Conservation (phyloP, 345 rosid species). For the Brassica cretica region DNA sequence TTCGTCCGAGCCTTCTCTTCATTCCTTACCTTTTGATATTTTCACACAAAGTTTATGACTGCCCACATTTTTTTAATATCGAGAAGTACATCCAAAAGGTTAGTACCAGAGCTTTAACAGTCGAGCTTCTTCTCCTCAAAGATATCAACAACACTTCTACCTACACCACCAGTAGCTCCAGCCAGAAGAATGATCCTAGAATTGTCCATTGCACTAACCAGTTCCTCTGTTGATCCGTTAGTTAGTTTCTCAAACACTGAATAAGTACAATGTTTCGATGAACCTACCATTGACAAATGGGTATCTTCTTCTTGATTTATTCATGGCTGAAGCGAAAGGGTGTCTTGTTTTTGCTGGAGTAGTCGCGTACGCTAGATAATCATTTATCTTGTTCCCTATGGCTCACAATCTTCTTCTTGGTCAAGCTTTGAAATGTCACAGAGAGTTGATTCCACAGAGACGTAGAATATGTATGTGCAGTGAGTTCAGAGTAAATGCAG, state of each 20-base stretch:
- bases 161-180: slow-evolving; percentile 97
- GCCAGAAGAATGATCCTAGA: slow-evolving; percentile 66
- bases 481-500: no score
- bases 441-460: no score
- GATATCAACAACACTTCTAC: slow-evolving; percentile 73
- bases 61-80: background rate
- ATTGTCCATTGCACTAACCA: slow-evolving; percentile 50
- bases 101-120: slow-evolving; percentile 69
- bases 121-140: slow-evolving; percentile 65
- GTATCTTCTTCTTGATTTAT: no score
- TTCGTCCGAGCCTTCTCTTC: slow-evolving; percentile 83
- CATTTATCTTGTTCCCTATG: no score
- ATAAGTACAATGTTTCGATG: slow-evolving; percentile 73
- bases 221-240: slow-evolving; percentile 49
- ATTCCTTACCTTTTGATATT: slow-evolving; percentile 63
- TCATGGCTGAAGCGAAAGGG: no score
- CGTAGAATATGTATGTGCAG: no score
- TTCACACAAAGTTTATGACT: background rate
- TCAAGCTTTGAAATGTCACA: no score
- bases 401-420: no score
- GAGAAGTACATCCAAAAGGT: background rate
- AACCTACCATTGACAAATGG: no score
- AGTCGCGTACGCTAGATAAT: no score
- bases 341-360: no score
- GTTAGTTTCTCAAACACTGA: slow-evolving; percentile 62